Evolutionary conservation across 345 rosid species (phyloP), one percentile per base, ranked within the genome.

Genomic region (thale cress (Arabidopsis thaliana)): DNA sequence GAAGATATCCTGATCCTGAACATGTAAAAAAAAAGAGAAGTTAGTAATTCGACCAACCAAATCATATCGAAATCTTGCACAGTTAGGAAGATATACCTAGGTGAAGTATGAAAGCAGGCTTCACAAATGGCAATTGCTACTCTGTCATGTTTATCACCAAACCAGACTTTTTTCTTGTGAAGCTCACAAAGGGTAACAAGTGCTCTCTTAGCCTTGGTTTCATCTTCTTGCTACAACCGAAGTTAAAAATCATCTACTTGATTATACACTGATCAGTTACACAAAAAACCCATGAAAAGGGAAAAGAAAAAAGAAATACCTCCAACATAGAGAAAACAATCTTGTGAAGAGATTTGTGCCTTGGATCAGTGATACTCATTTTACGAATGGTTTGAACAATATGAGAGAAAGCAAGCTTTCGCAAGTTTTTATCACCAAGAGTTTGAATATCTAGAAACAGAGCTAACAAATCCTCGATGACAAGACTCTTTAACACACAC

Each of bases 81-180:
- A 59, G 59, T 22, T 12, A 60, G 28, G 24, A 14, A 49, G 2
- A 23, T 40, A 63, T 65, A 94, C 98, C 96, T 84, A 40, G 96
- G 83, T 36, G 94, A 85, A 16, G 91, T 69, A 83, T 94, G 96
- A 71, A 91, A 94, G 78, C 97, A 91, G 0, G 95, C 96, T 68
- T 59, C 83, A 79, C 98, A 94, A 77, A 94, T 87, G 1, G 97
- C 91, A 86, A 88, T 87, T 14, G 96, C 89, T 25, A 97, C 89
- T 83, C 95, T 90, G 12, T 88, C 95, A 72, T 94, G 87, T 80
- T 88, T 85, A 62, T 90, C 89, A 78, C 93, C 81, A 72, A 87
- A 84, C 98, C 98, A 94, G 36, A 90, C 91, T 78, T 86, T 90
- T 78, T 87, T 88, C 63, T 91, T 76, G 49, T 84, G 96, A 78